These are phyloP conservation scores for Populus davidiana DNA, from an alignment of 345 rosid species.

Conservation along the genomic window DNA sequence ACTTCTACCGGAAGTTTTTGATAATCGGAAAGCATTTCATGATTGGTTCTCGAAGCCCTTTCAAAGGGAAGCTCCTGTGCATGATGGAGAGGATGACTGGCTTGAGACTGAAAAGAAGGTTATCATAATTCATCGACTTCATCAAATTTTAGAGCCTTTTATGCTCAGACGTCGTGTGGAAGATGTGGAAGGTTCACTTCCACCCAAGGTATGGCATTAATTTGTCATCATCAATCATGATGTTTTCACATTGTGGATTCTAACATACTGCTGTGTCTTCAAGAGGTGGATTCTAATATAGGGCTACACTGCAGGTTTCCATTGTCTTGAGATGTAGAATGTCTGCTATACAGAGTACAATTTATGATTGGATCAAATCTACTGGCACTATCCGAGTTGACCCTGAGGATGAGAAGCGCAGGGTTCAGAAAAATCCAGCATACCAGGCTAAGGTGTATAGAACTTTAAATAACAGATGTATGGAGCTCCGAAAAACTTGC, in stretches of 20 bases:
- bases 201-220: conserved; percentile 75
- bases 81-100: conserved; percentile 98
- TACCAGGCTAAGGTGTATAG: conserved; percentile 75
- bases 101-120: conserved; percentile 99
- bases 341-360: conserved; percentile 96
- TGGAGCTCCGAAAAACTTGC: conserved; percentile 97
- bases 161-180: conserved; percentile 99
- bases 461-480: conserved; percentile 90
- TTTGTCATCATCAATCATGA: neutral
- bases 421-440: conserved; percentile 67
- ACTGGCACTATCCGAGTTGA: conserved; percentile 95
- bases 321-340: conserved; percentile 91
- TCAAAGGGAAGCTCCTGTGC: conserved; percentile 77
- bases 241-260: neutral
- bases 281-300: conserved; percentile 24
- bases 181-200: conserved; percentile 99
- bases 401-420: conserved; percentile 87
- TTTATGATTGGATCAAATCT: conserved; percentile 98
- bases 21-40: conserved; percentile 97
- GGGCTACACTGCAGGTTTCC: conserved; percentile 65
- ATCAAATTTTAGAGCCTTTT: conserved; percentile 98
- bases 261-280: conserved; percentile 5
- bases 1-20: conserved; percentile 98
- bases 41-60: conserved; percentile 99
- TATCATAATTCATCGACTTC: conserved; percentile 95